phyloP scores from a whole-genome alignment of 306 rosid species.

The barrel medic (Medicago truncatula) region MtrunA17r5.0-ANR NC_053049.1:32960001-32960500 shows the following conservation, averaged over 20 bases:
- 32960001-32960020: not conserved
- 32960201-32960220: conserved; percentile 48
- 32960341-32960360: not conserved
- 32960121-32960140: conserved; percentile 76
- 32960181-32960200: conserved; percentile 47
- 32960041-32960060: conserved; percentile 66
- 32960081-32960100: conserved; percentile 72
- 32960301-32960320: not conserved
- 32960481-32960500: not conserved
- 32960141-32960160: conserved; percentile 58
- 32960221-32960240: conserved; percentile 20
- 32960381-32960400: not conserved
- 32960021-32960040: conserved; percentile 52
- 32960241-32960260: conserved; percentile 25
- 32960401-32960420: conserved; percentile 8
- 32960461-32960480: conserved; percentile 14
- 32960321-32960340: not conserved
- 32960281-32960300: conserved; percentile 11
- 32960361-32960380: conserved; percentile 4
- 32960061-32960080: conserved; percentile 57
- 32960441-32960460: conserved; percentile 11
- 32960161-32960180: conserved; percentile 59
- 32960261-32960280: conserved; percentile 4
- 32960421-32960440: not conserved
- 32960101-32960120: conserved; percentile 73